Evolutionary conservation across 2,329 filamentous ascomycete genomes (phyloP).

Genomic region (Byssothecium circinans): DNA sequence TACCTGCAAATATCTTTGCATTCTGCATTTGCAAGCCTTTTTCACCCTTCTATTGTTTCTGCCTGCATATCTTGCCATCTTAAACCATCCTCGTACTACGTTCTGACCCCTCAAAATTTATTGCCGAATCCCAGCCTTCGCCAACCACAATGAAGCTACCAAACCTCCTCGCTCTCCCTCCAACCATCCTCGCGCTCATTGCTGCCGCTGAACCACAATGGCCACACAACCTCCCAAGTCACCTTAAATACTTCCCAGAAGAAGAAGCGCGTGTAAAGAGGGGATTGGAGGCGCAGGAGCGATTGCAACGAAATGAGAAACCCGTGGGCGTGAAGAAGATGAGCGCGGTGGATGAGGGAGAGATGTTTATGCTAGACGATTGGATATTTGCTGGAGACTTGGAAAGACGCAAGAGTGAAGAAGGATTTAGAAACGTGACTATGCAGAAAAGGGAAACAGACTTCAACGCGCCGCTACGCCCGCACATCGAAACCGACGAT

Average conservation of each 20-base stretch:
- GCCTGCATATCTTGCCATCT: slow-evolving; percentile 13
- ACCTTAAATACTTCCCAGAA: slow-evolving; percentile 52
- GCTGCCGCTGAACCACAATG: slow-evolving; percentile 41
- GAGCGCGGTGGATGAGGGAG: slow-evolving; percentile 63
- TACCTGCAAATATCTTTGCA: slow-evolving; percentile 8
- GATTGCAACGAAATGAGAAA: slow-evolving; percentile 39
- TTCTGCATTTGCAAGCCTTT: not conserved
- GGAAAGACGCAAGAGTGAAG: slow-evolving; percentile 7
- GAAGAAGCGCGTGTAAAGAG: slow-evolving; percentile 49
- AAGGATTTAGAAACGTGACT: slow-evolving; percentile 21
- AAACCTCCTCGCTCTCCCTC: slow-evolving; percentile 34
- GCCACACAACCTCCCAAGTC: slow-evolving; percentile 51
- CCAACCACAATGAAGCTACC: slow-evolving; percentile 25
- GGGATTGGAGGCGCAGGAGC: slow-evolving; percentile 45
- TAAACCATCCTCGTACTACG: not conserved
- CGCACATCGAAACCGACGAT: slow-evolving; percentile 33
- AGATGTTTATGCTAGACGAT: slow-evolving; percentile 74
- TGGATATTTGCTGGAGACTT: slow-evolving; percentile 49
- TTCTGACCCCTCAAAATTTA: not conserved
- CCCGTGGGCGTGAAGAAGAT: slow-evolving; percentile 73
- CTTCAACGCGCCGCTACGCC: not conserved
- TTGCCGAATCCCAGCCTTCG: not conserved
- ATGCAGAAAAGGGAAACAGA: not conserved
- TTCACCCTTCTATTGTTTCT: slow-evolving; percentile 14
- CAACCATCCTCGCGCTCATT: slow-evolving; percentile 30